Percentiles rank a stretch among this genome's conserved stretches.
Evolutionary conservation across 345 rosid species (phyloP).

Genomic region (Corchorus olitorius): DNA sequence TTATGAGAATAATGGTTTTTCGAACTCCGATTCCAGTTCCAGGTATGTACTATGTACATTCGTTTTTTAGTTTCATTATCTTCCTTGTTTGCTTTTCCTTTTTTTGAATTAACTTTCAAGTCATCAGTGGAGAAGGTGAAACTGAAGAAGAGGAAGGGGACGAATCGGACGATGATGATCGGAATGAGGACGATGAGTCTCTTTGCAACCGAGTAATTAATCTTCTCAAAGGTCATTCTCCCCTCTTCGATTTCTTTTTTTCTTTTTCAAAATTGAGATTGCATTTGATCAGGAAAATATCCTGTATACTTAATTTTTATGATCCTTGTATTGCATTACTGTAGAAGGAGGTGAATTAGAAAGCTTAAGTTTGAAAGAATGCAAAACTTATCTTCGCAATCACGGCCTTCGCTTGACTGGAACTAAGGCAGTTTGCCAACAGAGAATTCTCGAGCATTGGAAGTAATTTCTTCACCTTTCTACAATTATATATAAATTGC

Average conservation of each 20-base stretch:
- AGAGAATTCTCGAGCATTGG: constrained; percentile 58
- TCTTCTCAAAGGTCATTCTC: constrained; percentile 46
- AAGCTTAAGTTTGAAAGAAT: constrained; percentile 39
- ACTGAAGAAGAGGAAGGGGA: constrained; percentile 19
- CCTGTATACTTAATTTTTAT: constrained; percentile 13
- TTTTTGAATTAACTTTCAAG: neutral
- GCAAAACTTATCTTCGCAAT: constrained; percentile 54
- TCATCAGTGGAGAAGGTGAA: constrained; percentile 10
- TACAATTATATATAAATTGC: neutral
- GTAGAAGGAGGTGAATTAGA: constrained; percentile 45
- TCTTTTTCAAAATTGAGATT: constrained; percentile 1
- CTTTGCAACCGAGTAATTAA: constrained; percentile 41
- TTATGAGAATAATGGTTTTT: constrained; percentile 24
- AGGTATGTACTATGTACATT: constrained; percentile 25
- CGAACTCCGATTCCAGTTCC: constrained; percentile 19
- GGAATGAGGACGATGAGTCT: constrained; percentile 39
- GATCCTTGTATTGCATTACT: constrained; percentile 6
- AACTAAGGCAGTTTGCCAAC: constrained; percentile 39
- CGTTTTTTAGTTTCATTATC: neutral
- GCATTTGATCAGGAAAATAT: neutral
- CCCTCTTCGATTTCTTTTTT: constrained; percentile 13
- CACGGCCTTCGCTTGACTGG: constrained; percentile 59
- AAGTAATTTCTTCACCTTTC: constrained; percentile 33
- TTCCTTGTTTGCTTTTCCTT: neutral
- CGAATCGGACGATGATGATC: constrained; percentile 26